Evolutionary conservation across 768 basidiomycete species (phyloP).

Genomic region (Mycena rebaudengoi): DNA sequence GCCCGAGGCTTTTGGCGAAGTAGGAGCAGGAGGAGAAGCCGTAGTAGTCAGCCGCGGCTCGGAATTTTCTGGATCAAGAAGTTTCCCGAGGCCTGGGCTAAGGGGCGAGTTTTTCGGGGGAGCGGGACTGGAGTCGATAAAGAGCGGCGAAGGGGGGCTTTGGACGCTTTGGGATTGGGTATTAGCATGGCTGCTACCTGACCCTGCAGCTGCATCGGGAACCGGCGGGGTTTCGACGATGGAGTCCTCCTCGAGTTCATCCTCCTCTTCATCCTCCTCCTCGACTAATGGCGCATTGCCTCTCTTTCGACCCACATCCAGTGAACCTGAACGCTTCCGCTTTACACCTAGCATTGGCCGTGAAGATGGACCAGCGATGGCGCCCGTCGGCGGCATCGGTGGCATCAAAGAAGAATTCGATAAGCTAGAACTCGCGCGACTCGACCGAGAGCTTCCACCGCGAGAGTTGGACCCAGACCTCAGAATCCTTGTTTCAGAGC

Average conservation of each 20-base stretch:
- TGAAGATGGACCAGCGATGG: slow-evolving; percentile 11
- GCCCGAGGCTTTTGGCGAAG: too few relatives aligned
- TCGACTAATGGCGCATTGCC: not conserved
- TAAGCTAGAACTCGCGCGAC: slow-evolving; percentile 6
- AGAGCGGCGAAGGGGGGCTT: too few relatives aligned
- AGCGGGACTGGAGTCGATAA: too few relatives aligned
- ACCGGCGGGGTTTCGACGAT: not conserved
- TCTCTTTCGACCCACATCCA: not conserved
- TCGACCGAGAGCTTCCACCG: not conserved
- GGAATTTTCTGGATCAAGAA: too few relatives aligned
- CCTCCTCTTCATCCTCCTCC: not conserved
- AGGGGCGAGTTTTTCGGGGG: too few relatives aligned
- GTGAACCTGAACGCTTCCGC: not conserved
- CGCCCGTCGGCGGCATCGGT: not conserved
- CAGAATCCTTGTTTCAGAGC: slow-evolving; percentile 6
- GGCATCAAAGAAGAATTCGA: slow-evolving; percentile 16
- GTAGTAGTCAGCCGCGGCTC: too few relatives aligned
- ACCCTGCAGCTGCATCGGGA: too few relatives aligned
- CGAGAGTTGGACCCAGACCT: not conserved
- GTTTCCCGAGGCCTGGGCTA: too few relatives aligned
- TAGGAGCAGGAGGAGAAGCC: too few relatives aligned
- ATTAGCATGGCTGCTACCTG: too few relatives aligned
- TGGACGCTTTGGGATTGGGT: too few relatives aligned
- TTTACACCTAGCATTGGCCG: not conserved
- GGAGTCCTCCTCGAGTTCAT: slow-evolving; percentile 13